Evolutionary conservation across 768 basidiomycete species (phyloP), one percentile per base, ranked within the genome.

Genomic region (Suillus brevipes): DNA sequence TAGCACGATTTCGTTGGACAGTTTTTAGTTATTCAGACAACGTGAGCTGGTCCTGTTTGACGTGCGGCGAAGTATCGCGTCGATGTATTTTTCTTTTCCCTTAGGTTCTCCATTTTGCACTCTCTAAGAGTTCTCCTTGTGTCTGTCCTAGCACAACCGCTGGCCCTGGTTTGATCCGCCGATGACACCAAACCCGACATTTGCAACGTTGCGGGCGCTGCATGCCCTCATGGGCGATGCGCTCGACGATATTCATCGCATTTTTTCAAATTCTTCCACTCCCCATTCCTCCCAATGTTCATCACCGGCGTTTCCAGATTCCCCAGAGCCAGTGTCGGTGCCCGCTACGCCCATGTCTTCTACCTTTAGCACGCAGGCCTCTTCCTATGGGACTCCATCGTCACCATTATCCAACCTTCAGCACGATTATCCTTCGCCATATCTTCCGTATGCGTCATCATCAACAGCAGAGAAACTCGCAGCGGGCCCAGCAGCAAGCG

Each of bases 151-250:
- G 25, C 31, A 55, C 31, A 13, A 34, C 18, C 25, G 36, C 31
- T 31, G 18, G 2, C 62, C 63, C 36, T 47, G 36, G 31, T 38
- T 38, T 67, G 42, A 40, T 40, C 58, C 60, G 59, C 47, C 63
- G 53, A 65, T n/a, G 16, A 49, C 70, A 49, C 49, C 75, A 67
- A 85, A 85, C 68, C 71, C 79, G 85, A 88, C 90, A 61, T 87
- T 92, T 68, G 80, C 86, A 37, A 80, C 82, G 62, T 83, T 92
- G 62, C 84, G 85, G 55, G 84, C 85, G 40, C 83, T 91, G 50
- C 86, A 90, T 67, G 75, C 82, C 67, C 83, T 91, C 71, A 84
- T 92, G 68, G 87, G 85, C 70, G 81, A 88, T 68, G 89, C 89
- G 31, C 77, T 91, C 67, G 83, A 86, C 75, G 87, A 89, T 69